Evolutionary conservation across 768 basidiomycete species (phyloP), one percentile per base, ranked within the genome.

Genomic region (Exidia glandulosa): DNA sequence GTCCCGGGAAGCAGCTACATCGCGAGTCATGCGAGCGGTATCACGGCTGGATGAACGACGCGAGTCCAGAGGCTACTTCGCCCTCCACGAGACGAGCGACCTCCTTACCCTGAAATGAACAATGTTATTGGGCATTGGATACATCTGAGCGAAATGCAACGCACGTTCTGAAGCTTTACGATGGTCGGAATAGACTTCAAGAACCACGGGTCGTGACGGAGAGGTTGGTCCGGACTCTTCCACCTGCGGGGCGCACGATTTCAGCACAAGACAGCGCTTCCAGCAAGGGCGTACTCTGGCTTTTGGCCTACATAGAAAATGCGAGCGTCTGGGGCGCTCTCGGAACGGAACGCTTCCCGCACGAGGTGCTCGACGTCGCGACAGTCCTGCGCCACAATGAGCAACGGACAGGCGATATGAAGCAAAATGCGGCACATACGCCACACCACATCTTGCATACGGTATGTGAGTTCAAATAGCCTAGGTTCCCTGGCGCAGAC

Each of bases 251-350:
- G 33, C 37, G n/a, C n/a, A n/a, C 32, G 57, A 57, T n/a, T 34
- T 23, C 32, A 45, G 12, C 41, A 32, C 16, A 48, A 25, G 27
- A 60, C 45, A 13, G 45, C 13, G 52, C 61, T 37, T 19, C 33
- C 48, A 55, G 9, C 19, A 31, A 32, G 52, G 32, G 36, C 84
- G 69, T 66, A 90, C 88, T 82, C 79, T 57, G 76, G 60, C 64
- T 71, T 77, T 68, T 84, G 79, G 12, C 88, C 88, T 57, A 88
- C 86, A 63, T 86, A 87, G 32, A 88, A 77, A 50, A 90, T 75
- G 58, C 82, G 66, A 7, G 78, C 88, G 13, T 76, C 73, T 47
- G 83, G 85, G 3, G 63, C 76, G 65, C 67, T 75, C 66, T 59
- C 69, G 14, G 71, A 62, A 12, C 69, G 67, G 61, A 90, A 89